These are phyloP conservation scores for Odonthalia washingtoniensis DNA, from an alignment of 31 red algal genomes.

Conservation along the genomic window DNA sequence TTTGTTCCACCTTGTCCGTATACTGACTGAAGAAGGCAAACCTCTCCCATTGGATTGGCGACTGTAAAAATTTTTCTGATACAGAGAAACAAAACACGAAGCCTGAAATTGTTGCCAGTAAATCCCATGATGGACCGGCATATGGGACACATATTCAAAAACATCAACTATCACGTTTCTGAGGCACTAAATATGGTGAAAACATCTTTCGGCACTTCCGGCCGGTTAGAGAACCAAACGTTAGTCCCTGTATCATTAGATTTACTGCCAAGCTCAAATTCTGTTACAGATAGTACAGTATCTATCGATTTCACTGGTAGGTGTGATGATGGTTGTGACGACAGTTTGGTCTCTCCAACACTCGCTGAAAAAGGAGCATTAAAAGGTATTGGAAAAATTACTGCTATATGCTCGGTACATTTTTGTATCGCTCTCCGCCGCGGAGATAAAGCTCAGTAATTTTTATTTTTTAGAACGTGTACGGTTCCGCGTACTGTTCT, in stretches of 20 bases:
- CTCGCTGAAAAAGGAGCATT: conserved; percentile 28
- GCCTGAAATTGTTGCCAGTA: neutral
- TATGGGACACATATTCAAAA: neutral
- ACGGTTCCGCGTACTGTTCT: conserved; percentile 36
- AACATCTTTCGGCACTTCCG: neutral
- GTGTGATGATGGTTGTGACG: conserved; percentile 47
- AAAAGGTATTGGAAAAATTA: conserved; percentile 55
- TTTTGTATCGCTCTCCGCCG: conserved; percentile 41
- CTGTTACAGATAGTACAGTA: conserved; percentile 15
- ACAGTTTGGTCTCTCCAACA: conserved; percentile 16
- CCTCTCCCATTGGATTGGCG: no score
- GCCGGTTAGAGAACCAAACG: neutral
- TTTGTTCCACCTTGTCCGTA: conserved; percentile 32
- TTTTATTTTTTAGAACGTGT: conserved; percentile 39
- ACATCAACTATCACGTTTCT: no score
- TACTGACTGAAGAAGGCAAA: neutral
- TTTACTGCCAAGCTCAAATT: conserved; percentile 32
- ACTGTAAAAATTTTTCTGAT: neutral
- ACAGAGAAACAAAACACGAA: neutral
- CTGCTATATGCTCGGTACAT: conserved; percentile 2
- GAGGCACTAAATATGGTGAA: neutral
- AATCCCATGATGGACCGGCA: conserved; percentile 18
- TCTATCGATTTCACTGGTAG: conserved; percentile 1
- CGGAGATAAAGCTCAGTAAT: conserved; percentile 28
- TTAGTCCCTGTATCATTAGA: neutral